These are phyloP conservation scores for Letharia lupina DNA, from an alignment of 495 filamentous ascomycete genomes.

Conservation along the genomic window DNA sequence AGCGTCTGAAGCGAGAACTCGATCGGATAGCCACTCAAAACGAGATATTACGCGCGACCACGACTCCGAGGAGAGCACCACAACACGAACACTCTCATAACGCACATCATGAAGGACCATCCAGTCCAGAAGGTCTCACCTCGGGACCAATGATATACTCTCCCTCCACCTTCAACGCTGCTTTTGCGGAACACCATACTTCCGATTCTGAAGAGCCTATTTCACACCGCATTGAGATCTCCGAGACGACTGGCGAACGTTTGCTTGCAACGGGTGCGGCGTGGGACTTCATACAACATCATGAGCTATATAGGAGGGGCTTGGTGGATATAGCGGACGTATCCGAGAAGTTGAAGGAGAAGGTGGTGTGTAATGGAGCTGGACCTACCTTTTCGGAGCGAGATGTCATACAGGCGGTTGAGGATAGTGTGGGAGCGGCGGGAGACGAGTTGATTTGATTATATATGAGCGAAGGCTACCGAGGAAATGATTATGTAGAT, in stretches of 20 bases:
- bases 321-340: conserved; percentile 79
- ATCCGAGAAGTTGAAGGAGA: conserved; percentile 60
- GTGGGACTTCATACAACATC: conserved; percentile 84
- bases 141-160: conserved; percentile 66
- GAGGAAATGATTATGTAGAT: conserved; percentile 10
- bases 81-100: conserved; percentile 22
- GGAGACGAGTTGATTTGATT: conserved; percentile 65
- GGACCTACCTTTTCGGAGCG: conserved; percentile 84
- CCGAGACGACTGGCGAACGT: conserved; percentile 57
- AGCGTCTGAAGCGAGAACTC: conserved; percentile 72
- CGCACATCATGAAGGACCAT: conserved; percentile 5
- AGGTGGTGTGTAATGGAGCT: conserved; percentile 81
- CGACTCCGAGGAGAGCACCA: conserved; percentile 25
- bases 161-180: conserved; percentile 59
- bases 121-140: conserved; percentile 27
- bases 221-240: conserved; percentile 62
- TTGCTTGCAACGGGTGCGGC: conserved; percentile 72
- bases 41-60: conserved; percentile 81
- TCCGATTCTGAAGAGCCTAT: conserved; percentile 28
- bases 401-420: conserved; percentile 64
- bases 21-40: conserved; percentile 80
- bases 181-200: conserved; percentile 34
- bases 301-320: conserved; percentile 70
- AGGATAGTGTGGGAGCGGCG: conserved; percentile 62
- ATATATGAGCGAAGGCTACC: neutral